These are phyloP conservation scores for Vitis riparia DNA, from an alignment of 164 flowering plant species.

Conservation along the genomic window DNA sequence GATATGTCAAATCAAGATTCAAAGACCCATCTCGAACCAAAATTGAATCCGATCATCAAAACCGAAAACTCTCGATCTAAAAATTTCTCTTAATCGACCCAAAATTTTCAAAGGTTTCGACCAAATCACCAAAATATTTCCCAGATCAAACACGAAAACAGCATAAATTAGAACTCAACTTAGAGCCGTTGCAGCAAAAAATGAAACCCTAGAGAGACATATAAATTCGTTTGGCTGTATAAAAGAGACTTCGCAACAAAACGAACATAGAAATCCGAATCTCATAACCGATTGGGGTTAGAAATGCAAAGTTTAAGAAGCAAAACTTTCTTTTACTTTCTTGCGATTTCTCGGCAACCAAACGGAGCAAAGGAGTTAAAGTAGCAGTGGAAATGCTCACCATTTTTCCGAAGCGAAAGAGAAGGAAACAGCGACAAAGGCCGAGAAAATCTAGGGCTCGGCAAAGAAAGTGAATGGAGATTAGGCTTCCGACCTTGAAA, in stretches of 20 bases:
- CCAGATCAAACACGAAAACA: constrained; percentile 12
- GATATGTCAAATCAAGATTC: neutral
- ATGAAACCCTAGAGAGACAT: neutral
- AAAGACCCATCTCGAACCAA: neutral
- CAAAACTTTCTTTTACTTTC: no score
- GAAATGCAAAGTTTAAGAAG: no score
- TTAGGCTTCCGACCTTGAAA: neutral
- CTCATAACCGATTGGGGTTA: no score
- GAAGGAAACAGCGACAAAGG: constrained; percentile 4
- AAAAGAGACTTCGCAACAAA: no score
- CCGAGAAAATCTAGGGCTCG: constrained; percentile 25
- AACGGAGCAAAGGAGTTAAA: neutral
- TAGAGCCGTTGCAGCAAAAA: neutral
- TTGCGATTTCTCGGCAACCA: no score
- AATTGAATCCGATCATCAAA: neutral
- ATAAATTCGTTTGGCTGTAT: no score
- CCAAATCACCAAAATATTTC: neutral
- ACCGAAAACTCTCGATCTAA: no score
- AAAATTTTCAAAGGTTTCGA: no score
- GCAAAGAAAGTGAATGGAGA: neutral
- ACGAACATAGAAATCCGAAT: no score
- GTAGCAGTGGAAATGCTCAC: constrained; percentile 4
- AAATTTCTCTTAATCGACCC: no score
- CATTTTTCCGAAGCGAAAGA: constrained; percentile 15
- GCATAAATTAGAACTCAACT: neutral